Conservation (phyloP, 2,329 filamentous ascomycete genomes). For the Immersiporthe knoxdaviesiana region DNA sequence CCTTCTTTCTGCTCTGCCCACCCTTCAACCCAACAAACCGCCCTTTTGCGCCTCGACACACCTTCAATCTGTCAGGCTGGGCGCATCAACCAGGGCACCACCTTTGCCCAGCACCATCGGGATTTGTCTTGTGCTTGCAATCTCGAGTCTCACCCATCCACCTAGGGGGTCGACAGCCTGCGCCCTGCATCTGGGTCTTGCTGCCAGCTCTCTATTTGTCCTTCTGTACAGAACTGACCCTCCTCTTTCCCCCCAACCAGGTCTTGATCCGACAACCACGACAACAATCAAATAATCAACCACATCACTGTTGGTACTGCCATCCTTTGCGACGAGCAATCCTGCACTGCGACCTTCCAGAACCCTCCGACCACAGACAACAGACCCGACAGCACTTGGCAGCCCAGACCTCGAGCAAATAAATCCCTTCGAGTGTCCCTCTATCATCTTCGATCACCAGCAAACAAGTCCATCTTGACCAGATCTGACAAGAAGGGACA, state of each 20-base stretch:
- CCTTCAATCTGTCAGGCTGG: neutral
- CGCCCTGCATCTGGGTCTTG: neutral
- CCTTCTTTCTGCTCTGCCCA: neutral
- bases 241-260: neutral
- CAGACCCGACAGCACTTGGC: neutral
- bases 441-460: neutral
- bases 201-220: neutral
- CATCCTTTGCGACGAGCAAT: neutral
- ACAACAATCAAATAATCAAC: neutral
- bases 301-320: neutral
- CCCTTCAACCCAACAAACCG: neutral
- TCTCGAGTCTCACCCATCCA: neutral
- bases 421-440: neutral
- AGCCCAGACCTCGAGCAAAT: neutral
- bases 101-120: neutral
- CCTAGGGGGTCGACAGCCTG: neutral
- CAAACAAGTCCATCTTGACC: neutral
- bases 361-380: neutral
- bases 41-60: neutral
- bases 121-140: neutral
- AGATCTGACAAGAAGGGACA: neutral
- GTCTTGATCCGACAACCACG: neutral
- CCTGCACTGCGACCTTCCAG: neutral
- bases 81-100: neutral
- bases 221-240: neutral